Conservation (phyloP, 345 rosid genomes). For the Brassica incana region DNA sequence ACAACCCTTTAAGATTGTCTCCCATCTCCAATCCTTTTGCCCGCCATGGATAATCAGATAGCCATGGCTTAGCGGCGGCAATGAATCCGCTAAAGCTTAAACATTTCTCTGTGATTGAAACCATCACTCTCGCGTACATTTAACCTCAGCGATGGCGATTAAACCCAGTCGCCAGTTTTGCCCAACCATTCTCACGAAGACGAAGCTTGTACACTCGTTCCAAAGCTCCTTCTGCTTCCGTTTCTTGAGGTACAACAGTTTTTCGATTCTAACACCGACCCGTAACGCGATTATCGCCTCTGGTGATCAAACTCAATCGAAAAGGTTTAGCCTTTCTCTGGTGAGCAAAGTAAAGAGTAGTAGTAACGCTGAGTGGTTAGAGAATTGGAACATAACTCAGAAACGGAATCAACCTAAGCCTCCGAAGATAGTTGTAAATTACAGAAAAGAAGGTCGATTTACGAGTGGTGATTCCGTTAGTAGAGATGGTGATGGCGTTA, state of each 20-base stretch:
- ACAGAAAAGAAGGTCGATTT: constrained; percentile 45
- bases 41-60: not conserved
- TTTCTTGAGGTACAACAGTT: constrained; percentile 50
- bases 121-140: not conserved
- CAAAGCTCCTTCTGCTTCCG: constrained; percentile 47
- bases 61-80: not conserved
- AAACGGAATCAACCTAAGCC: constrained; percentile 48
- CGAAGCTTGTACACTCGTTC: constrained; percentile 25
- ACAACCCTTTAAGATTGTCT: not conserved
- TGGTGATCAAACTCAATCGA: constrained; percentile 30
- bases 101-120: not conserved
- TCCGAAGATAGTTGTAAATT: constrained; percentile 58
- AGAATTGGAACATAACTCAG: constrained; percentile 57
- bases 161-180: constrained; percentile 59
- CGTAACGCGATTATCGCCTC: constrained; percentile 29
- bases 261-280: constrained; percentile 37
- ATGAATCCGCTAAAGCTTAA: not conserved
- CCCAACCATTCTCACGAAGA: constrained; percentile 37
- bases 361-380: constrained; percentile 41
- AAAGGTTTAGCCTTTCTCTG: constrained; percentile 36
- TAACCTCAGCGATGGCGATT: constrained; percentile 51
- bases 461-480: constrained; percentile 31
- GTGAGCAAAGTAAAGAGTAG: constrained; percentile 3
- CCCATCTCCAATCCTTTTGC: not conserved
- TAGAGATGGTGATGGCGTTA: constrained; percentile 41